Evolutionary conservation across 805 yeast genomes (phyloP).

Genomic region (Metschnikowia drakensbergensis): DNA sequence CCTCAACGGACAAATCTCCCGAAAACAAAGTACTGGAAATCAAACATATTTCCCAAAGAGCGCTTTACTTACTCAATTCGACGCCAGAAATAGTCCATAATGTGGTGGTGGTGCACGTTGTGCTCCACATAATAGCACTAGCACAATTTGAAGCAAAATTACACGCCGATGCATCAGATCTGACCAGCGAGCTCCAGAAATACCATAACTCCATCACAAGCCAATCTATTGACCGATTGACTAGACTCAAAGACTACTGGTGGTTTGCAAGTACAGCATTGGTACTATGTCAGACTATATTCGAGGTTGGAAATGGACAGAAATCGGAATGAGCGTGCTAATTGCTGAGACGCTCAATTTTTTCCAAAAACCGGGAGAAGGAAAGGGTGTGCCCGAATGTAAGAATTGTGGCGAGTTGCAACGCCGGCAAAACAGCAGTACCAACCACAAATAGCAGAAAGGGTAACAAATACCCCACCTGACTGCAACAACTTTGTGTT

Average conservation of each 20-base stretch:
- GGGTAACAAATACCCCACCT: constrained; percentile 16
- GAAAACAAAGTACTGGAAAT: not conserved
- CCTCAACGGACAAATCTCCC: not conserved
- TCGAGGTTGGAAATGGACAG: not conserved
- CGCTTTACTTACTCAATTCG: not conserved
- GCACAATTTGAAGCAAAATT: constrained; percentile 2
- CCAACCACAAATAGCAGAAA: constrained; percentile 18
- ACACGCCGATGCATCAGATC: not conserved
- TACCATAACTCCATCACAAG: not conserved
- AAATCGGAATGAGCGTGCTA: no score
- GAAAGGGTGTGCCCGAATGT: constrained; percentile 12
- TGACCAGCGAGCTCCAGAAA: not conserved
- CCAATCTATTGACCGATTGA: not conserved
- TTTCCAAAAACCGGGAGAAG: constrained; percentile 14
- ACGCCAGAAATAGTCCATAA: not conserved
- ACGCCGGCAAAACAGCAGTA: constrained; percentile 19
- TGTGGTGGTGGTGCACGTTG: constrained; percentile 5
- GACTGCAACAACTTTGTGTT: constrained; percentile 13
- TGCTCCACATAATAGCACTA: constrained; percentile 1
- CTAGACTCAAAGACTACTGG: not conserved
- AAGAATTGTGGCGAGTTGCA: constrained; percentile 17
- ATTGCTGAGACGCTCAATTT: not conserved
- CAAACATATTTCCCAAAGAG: not conserved
- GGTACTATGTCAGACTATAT: not conserved
- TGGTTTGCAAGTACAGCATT: constrained; percentile 4